A percentile compares a stretch with the other conserved stretches of the same genome.
Conservation (phyloP, 495 filamentous ascomycete species). For the Geopyxis carbonaria region DNA sequence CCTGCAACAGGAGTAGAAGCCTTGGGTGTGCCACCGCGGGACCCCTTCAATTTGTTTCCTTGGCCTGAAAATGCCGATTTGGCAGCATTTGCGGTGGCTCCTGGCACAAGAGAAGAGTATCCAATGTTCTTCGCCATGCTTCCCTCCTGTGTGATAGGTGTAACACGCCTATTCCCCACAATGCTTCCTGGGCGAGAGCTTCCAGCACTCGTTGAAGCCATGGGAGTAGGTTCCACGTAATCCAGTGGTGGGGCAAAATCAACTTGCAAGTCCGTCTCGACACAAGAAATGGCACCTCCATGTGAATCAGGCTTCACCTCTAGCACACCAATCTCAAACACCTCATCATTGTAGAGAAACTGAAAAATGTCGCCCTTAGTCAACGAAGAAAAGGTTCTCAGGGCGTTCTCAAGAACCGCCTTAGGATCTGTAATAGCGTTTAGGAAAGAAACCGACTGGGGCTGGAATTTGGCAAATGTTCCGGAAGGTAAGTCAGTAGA, state of each 20-base stretch:
- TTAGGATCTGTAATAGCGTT: conserved; percentile 84
- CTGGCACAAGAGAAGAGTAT: conserved; percentile 83
- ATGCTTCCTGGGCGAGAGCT: conserved; percentile 44
- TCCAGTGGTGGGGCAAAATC: conserved; percentile 90
- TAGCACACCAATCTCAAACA: conserved; percentile 79
- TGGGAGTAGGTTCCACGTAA: conserved; percentile 71
- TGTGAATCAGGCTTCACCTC: conserved; percentile 73
- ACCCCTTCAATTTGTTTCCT: conserved; percentile 62
- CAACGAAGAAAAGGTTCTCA: conserved; percentile 83
- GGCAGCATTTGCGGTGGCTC: conserved; percentile 45
- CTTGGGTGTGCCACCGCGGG: conserved; percentile 61
- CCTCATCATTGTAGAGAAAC: conserved; percentile 83
- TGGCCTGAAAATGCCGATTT: conserved; percentile 60
- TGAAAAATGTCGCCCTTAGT: conserved; percentile 87
- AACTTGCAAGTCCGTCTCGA: conserved; percentile 88
- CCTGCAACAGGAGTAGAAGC: conserved; percentile 64
- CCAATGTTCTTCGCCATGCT: conserved; percentile 96
- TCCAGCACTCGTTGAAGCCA: conserved; percentile 32
- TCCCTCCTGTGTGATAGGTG: conserved; percentile 48
- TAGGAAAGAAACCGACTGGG: conserved; percentile 77
- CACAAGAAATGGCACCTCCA: conserved; percentile 69
- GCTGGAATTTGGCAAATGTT: conserved; percentile 84
- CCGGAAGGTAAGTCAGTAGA: conserved; percentile 81
- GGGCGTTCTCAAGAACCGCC: conserved; percentile 91
- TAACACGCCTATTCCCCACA: conserved; percentile 27